phyloP scores from a whole-genome alignment of 805 yeast species.

The Yarrowia yakushimensis region DNA sequence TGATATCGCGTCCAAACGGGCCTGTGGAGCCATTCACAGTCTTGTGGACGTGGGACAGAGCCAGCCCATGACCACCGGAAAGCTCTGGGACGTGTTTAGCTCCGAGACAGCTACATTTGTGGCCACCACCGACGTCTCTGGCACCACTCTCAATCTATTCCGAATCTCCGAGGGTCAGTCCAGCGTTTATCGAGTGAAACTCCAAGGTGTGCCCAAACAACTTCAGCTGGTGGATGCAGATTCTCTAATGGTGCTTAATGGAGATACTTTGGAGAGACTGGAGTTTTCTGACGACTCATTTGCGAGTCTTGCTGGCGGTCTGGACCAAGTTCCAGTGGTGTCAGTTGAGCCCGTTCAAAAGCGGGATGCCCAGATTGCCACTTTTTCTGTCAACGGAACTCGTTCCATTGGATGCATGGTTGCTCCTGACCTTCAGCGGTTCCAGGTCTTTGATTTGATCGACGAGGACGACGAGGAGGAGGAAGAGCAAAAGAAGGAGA shows the following conservation, averaged over 20 bases:
- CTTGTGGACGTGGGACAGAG: slow-evolving; percentile 10
- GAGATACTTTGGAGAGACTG: background rate
- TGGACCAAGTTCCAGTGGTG: background rate
- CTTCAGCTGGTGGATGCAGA: background rate
- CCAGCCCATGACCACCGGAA: slow-evolving; percentile 1
- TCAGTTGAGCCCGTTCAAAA: background rate
- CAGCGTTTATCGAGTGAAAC: background rate
- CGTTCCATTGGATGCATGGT: slow-evolving; percentile 19
- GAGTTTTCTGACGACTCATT: background rate
- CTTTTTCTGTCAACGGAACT: background rate
- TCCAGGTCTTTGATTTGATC: slow-evolving; percentile 3
- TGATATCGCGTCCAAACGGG: background rate
- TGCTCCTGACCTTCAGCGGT: slow-evolving; percentile 1
- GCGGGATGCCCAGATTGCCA: background rate
- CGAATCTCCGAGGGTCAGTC: background rate
- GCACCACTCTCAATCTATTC: slow-evolving; percentile 8
- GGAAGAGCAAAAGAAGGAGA: background rate
- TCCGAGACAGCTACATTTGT: background rate
- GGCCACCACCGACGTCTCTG: background rate
- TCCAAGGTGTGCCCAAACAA: background rate
- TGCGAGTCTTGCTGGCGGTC: background rate
- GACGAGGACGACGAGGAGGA: background rate
- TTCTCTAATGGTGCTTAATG: background rate
- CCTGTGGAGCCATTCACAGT: slow-evolving; percentile 3
- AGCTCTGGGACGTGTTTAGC: slow-evolving; percentile 9